Percentiles rank a stretch among this genome's conserved stretches.
These are phyloP conservation scores for Waltergamsia citrina DNA, from an alignment of 2,329 filamentous ascomycete species.

Conservation along the genomic window DNA sequence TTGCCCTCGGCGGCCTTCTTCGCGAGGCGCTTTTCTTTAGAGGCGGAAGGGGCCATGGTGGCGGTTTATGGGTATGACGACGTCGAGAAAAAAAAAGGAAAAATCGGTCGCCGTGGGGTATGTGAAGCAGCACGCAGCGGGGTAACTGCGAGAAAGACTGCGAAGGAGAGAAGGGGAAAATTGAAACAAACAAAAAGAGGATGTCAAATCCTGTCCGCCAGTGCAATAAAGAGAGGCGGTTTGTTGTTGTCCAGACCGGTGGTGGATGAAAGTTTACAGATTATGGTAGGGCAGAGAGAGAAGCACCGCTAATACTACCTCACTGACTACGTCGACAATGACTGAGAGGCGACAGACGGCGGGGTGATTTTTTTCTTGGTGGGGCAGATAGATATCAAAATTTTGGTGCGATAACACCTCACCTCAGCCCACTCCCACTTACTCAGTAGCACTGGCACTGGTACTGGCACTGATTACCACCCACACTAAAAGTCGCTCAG, in stretches of 20 bases:
- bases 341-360: slow-evolving; percentile 15
- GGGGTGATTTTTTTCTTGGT: slow-evolving; percentile 29
- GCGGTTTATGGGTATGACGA: slow-evolving; percentile 10
- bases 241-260: slow-evolving; percentile 4
- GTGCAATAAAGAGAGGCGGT: slow-evolving; percentile 4
- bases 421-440: background rate
- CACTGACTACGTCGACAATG: background rate
- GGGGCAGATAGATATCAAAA: slow-evolving; percentile 21
- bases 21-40: slow-evolving; percentile 63
- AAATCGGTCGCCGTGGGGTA: too few species aligned
- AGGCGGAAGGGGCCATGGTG: slow-evolving; percentile 55
- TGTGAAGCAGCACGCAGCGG: background rate
- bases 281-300: too few species aligned
- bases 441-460: slow-evolving; percentile 1
- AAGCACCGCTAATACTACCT: too few species aligned
- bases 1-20: slow-evolving; percentile 66
- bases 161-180: background rate
- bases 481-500: too few species aligned
- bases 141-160: background rate
- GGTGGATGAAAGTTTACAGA: slow-evolving; percentile 3
- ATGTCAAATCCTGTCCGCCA: slow-evolving; percentile 1
- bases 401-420: slow-evolving; percentile 8
- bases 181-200: background rate
- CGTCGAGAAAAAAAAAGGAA: slow-evolving; percentile 3
- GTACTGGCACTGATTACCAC: too few species aligned